phyloP scores from a whole-genome alignment of 2,329 filamentous ascomycete genomes.

The Pyrenochaeta sp. region DNA sequence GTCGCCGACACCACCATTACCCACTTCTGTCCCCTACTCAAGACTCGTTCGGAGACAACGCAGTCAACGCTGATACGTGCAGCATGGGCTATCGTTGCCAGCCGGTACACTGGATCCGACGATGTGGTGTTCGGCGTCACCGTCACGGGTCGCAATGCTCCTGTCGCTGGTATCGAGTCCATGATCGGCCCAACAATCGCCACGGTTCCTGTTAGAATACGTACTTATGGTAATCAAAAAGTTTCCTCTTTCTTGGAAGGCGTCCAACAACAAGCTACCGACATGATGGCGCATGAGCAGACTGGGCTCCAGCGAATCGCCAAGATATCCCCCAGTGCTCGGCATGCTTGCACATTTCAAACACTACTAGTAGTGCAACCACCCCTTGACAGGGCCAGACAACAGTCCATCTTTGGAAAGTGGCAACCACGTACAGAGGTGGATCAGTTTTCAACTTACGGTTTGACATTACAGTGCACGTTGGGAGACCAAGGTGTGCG shows the following conservation, averaged over 20 bases:
- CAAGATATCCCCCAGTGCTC: neutral
- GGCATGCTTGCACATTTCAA: conserved; percentile 51
- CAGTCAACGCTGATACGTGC: conserved; percentile 11
- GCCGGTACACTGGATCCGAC: conserved; percentile 7
- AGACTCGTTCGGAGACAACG: no score
- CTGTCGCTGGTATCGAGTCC: conserved; percentile 31
- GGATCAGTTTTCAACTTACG: no score
- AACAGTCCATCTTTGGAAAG: no score
- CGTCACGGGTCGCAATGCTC: conserved; percentile 18
- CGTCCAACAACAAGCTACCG: conserved; percentile 20
- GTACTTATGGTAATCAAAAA: no score
- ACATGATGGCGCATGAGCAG: conserved; percentile 40
- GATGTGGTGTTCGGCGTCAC: conserved; percentile 21
- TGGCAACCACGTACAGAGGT: no score
- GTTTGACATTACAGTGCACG: no score
- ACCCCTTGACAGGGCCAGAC: conserved; percentile 13
- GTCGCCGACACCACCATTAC: no score
- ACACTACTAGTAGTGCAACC: conserved; percentile 62
- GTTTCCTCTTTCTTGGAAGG: conserved; percentile 18
- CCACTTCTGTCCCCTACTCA: no score
- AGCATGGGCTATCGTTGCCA: conserved; percentile 27
- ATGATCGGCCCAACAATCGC: conserved; percentile 48
- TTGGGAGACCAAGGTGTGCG: no score
- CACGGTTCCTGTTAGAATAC: conserved; percentile 52
- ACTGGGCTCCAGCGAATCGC: conserved; percentile 40